Conservation (phyloP, 345 rosid genomes). For the Hypericum androsaemum region DNA sequence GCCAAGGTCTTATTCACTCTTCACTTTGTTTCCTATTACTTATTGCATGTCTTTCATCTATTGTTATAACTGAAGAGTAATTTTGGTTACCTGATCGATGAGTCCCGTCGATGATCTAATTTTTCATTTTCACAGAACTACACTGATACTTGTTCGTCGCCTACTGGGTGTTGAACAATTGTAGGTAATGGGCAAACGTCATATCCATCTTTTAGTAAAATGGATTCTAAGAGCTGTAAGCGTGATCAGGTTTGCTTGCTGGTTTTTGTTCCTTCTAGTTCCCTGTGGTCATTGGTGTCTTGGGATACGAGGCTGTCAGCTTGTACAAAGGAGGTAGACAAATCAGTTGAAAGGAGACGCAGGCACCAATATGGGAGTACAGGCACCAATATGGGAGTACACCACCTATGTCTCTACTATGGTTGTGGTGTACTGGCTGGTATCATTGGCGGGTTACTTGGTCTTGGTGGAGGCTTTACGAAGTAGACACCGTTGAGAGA, state of each 20-base stretch:
- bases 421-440: conserved; percentile 6
- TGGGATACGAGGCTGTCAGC: conserved; percentile 7
- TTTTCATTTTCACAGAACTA: conserved; percentile 10
- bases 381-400: background rate
- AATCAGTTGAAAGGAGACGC: conserved; percentile 4
- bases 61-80: no score
- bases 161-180: conserved; percentile 12
- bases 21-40: no score
- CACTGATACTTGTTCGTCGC: conserved; percentile 11
- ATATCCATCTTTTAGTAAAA: background rate
- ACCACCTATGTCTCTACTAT: conserved; percentile 7
- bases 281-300: conserved; percentile 17
- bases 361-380: conserved; percentile 1
- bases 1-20: background rate
- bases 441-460: background rate
- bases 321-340: conserved; percentile 5
- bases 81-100: background rate
- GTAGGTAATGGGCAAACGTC: conserved; percentile 6
- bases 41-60: no score
- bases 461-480: background rate
- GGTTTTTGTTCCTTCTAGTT: conserved; percentile 4
- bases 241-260: background rate
- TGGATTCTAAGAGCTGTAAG: background rate
- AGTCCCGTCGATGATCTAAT: background rate
- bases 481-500: conserved; percentile 18